These are phyloP conservation scores for Podospora australis DNA, from an alignment of 495 filamentous ascomycete species.

Conservation along the genomic window DNA sequence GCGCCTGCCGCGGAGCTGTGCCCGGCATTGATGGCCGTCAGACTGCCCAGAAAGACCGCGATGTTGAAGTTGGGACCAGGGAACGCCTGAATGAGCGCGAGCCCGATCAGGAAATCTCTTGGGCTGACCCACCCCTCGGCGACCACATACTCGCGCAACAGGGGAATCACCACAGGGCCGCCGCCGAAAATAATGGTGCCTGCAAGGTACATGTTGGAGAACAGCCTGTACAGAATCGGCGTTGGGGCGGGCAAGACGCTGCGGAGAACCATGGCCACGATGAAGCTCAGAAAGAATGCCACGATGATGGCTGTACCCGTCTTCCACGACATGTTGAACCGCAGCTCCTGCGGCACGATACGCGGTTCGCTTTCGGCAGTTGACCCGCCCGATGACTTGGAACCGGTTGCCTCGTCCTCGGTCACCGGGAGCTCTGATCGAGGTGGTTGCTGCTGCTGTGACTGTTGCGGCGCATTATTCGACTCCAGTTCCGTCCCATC, in stretches of 20 bases:
- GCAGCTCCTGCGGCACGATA: conserved; percentile 34
- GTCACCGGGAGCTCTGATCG: conserved; percentile 10
- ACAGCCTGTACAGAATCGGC: conserved; percentile 55
- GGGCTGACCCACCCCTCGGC: conserved; percentile 71
- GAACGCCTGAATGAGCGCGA: conserved; percentile 77
- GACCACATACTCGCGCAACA: conserved; percentile 73
- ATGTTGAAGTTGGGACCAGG: conserved; percentile 89
- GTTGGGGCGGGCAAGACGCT: conserved; percentile 34
- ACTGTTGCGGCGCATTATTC: background rate
- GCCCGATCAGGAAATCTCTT: conserved; percentile 74
- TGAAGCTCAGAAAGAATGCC: conserved; percentile 54
- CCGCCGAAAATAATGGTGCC: conserved; percentile 89
- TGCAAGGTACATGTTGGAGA: conserved; percentile 76
- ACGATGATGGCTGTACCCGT: conserved; percentile 42
- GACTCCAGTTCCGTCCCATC: background rate
- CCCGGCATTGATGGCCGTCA: conserved; percentile 42
- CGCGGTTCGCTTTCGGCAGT: conserved; percentile 28
- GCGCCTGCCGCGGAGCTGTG: conserved; percentile 38
- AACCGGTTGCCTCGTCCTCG: conserved; percentile 6
- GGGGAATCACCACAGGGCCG: conserved; percentile 78
- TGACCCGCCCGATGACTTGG: background rate
- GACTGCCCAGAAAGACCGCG: conserved; percentile 66
- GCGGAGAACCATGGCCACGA: conserved; percentile 54
- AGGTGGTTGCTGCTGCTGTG: background rate
- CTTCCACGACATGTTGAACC: conserved; percentile 39